These are phyloP conservation scores for Xylaria curta DNA, from an alignment of 495 filamentous ascomycete species.

Conservation along the genomic window DNA sequence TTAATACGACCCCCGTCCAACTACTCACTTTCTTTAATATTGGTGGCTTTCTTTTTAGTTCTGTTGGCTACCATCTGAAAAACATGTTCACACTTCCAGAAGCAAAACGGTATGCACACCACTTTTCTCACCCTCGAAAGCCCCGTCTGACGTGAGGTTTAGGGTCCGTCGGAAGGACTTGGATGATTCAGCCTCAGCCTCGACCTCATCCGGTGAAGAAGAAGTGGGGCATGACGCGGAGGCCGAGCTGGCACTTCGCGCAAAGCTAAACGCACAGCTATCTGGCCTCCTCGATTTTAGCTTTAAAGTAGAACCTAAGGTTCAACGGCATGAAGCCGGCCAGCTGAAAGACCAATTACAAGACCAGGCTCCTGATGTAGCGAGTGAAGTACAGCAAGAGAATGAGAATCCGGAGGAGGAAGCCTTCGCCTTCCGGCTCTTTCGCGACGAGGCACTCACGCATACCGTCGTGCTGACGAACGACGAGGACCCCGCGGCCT, in stretches of 20 bases:
- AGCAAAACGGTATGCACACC: conserved; percentile 55
- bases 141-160: conserved; percentile 29
- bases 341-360: not conserved
- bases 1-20: not conserved
- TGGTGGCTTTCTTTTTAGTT: not conserved
- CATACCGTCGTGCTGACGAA: conserved; percentile 46
- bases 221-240: conserved; percentile 33
- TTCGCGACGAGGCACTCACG: conserved; percentile 48
- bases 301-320: conserved; percentile 19
- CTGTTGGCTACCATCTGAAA: not conserved
- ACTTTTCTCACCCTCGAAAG: not conserved
- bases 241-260: conserved; percentile 38
- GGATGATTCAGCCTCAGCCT: conserved; percentile 43
- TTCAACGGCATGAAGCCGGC: conserved; percentile 20
- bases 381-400: conserved; percentile 18
- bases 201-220: conserved; percentile 18
- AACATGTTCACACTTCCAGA: conserved; percentile 60
- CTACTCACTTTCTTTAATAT: not conserved
- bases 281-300: conserved; percentile 46
- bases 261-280: conserved; percentile 50
- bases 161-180: conserved; percentile 62
- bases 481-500: conserved; percentile 30
- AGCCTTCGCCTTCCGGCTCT: conserved; percentile 61
- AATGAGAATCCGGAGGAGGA: conserved; percentile 35
- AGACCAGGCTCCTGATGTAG: not conserved